These are phyloP conservation scores for Chaetomium tenue DNA, from an alignment of 495 filamentous ascomycete species.

Conservation along the genomic window DNA sequence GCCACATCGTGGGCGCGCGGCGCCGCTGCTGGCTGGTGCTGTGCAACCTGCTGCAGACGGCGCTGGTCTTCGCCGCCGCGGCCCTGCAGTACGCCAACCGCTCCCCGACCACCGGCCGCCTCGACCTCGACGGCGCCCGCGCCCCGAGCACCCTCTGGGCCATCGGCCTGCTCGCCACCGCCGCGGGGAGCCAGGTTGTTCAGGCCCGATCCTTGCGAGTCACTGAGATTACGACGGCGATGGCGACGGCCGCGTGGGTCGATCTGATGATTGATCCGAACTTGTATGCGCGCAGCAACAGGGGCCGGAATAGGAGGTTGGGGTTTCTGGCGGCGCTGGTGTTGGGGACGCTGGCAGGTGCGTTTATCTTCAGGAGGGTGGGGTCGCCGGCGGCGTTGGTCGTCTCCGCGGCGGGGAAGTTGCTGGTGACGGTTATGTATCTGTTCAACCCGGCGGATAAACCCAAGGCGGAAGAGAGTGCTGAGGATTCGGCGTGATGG, in stretches of 20 bases:
- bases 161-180: constrained; percentile 54
- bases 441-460: constrained; percentile 43
- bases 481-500: constrained; percentile 27
- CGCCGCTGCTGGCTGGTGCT: constrained; percentile 52
- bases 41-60: constrained; percentile 54
- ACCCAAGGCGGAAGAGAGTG: constrained; percentile 23
- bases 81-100: constrained; percentile 46
- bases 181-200: constrained; percentile 59
- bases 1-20: constrained; percentile 52
- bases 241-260: constrained; percentile 64
- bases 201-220: constrained; percentile 54
- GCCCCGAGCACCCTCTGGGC: constrained; percentile 39
- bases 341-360: constrained; percentile 55
- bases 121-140: constrained; percentile 30
- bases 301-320: constrained; percentile 51
- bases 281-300: constrained; percentile 46
- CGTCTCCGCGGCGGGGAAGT: constrained; percentile 47
- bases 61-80: constrained; percentile 53
- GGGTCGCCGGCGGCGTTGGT: constrained; percentile 46
- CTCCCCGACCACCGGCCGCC: constrained; percentile 8
- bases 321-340: constrained; percentile 52
- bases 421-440: constrained; percentile 47
- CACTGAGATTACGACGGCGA: constrained; percentile 65
- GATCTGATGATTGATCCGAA: constrained; percentile 57
- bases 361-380: constrained; percentile 43